Conservation (phyloP, 2,329 filamentous ascomycete genomes). For the Colletotrichum musae region DNA sequence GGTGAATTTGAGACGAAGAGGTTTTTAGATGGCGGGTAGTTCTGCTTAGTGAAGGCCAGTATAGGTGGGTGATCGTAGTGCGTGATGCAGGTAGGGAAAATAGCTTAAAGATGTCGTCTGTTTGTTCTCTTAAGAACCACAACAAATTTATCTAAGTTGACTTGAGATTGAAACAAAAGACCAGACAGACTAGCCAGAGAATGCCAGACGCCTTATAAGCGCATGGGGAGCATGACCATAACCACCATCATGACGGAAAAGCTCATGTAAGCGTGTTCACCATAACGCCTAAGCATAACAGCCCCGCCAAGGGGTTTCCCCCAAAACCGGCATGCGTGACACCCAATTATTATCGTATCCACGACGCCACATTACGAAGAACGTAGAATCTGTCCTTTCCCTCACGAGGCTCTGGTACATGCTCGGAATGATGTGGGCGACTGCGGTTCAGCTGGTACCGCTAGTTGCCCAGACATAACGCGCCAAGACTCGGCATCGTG, state of each 20-base stretch:
- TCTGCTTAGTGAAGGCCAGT: neutral
- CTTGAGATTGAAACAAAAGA: no score
- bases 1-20: neutral
- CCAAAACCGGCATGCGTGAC: neutral
- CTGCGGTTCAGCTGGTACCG: neutral
- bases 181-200: no score
- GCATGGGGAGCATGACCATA: neutral
- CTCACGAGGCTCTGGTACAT: neutral
- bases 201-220: no score
- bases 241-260: neutral
- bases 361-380: neutral
- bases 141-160: no score
- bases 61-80: neutral
- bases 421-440: neutral
- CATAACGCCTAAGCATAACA: slow-evolving; percentile 19
- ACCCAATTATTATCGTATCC: neutral
- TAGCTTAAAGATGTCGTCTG: no score
- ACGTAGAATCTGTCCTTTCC: slow-evolving; percentile 14
- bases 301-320: neutral
- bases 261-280: neutral
- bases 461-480: neutral
- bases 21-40: neutral
- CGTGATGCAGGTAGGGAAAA: no score
- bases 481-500: neutral
- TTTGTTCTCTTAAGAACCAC: no score